A percentile compares a stretch with the other conserved stretches of the same genome.
These are phyloP conservation scores for Venturiaceae sp. DNA, from an alignment of 2,329 filamentous ascomycete genomes.

Conservation along the genomic window DNA sequence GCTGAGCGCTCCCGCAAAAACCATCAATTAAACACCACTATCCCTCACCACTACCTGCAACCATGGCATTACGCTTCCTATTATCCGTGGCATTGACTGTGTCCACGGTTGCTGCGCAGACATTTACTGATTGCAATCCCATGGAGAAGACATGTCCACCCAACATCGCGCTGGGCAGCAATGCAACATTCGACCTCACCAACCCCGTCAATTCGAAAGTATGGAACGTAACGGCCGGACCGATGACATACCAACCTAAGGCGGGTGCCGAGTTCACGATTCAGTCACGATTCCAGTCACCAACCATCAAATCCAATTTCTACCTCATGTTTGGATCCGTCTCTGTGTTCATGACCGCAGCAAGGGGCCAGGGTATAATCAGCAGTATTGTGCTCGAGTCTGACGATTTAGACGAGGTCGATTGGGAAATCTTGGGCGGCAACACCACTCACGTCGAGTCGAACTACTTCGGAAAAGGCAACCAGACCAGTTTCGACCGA, in stretches of 20 bases:
- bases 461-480: slow-evolving; percentile 75
- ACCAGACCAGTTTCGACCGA: slow-evolving; percentile 61
- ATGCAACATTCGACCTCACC: slow-evolving; percentile 39
- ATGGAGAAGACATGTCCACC: slow-evolving; percentile 55
- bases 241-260: slow-evolving; percentile 51
- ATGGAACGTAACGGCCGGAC: slow-evolving; percentile 62
- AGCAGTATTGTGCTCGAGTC: slow-evolving; percentile 87
- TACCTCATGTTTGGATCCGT: slow-evolving; percentile 14
- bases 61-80: neutral
- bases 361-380: slow-evolving; percentile 75
- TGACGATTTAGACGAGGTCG: slow-evolving; percentile 64
- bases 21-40: neutral
- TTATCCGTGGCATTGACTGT: neutral
- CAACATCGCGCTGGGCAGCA: slow-evolving; percentile 60
- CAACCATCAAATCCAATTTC: slow-evolving; percentile 24
- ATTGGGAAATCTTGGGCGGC: slow-evolving; percentile 6
- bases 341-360: slow-evolving; percentile 13
- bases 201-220: slow-evolving; percentile 40
- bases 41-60: neutral
- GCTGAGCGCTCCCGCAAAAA: neutral
- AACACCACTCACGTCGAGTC: slow-evolving; percentile 38
- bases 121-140: slow-evolving; percentile 69
- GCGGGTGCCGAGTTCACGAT: slow-evolving; percentile 58
- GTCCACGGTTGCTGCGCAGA: slow-evolving; percentile 40
- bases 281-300: slow-evolving; percentile 56